A percentile compares a stretch with the other conserved stretches of the same genome.
Conservation (phyloP, 805 yeast genomes). For the Tetrapisispora namnaoensis region DNA sequence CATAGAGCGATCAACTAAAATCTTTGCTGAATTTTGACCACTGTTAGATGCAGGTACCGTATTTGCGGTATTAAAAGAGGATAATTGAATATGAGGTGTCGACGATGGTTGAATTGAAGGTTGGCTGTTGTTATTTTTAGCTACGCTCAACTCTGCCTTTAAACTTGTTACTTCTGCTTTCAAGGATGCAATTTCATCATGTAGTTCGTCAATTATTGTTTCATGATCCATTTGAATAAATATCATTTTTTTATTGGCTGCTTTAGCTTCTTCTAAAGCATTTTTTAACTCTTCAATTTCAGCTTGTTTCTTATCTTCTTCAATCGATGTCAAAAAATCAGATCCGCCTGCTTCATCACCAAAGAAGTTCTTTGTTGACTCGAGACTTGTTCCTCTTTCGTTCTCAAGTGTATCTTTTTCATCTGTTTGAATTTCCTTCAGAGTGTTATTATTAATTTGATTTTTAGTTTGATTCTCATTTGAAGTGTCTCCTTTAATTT, state of each 20-base stretch:
- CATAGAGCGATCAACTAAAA: slow-evolving; percentile 39
- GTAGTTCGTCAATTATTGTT: slow-evolving; percentile 28
- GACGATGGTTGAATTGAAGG: neutral
- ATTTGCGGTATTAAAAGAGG: slow-evolving; percentile 4
- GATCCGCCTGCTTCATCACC: slow-evolving; percentile 6
- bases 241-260: slow-evolving; percentile 28
- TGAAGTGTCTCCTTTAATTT: neutral
- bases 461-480: neutral
- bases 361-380: slow-evolving; percentile 3
- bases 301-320: slow-evolving; percentile 28
- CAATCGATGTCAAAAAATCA: slow-evolving; percentile 24
- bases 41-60: neutral
- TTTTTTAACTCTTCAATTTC: slow-evolving; percentile 30
- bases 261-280: slow-evolving; percentile 31
- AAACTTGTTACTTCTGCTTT: neutral
- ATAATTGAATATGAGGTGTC: slow-evolving; percentile 11
- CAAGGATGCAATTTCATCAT: slow-evolving; percentile 26
- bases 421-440: neutral
- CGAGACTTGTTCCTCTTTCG: neutral
- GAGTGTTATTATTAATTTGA: neutral
- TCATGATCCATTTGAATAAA: slow-evolving; percentile 28
- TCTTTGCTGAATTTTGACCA: neutral
- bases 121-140: neutral
- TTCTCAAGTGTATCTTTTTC: neutral
- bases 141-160: neutral